Evolutionary conservation across 805 yeast genomes (phyloP).

Genomic region (Ogataea nonfermentans): DNA sequence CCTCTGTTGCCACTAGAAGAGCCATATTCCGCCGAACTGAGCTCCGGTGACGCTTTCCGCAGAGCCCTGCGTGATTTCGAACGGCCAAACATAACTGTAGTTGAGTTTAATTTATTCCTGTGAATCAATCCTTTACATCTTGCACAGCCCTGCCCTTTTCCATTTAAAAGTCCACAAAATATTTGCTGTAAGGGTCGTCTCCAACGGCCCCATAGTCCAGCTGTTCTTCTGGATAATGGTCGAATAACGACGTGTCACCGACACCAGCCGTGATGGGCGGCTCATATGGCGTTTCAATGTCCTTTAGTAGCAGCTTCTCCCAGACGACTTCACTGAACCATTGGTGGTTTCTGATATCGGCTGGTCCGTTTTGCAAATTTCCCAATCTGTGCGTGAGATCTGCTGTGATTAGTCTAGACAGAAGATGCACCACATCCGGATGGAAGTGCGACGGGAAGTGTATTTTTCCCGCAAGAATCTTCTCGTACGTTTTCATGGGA

Average conservation of each 20-base stretch:
- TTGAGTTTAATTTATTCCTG: too few species aligned
- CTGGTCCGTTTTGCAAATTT: slow-evolving; percentile 56
- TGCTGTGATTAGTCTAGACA: slow-evolving; percentile 51
- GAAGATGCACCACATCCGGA: slow-evolving; percentile 52
- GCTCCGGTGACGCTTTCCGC: not conserved
- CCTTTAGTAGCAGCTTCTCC: slow-evolving; percentile 55
- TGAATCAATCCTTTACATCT: not conserved
- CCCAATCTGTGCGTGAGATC: slow-evolving; percentile 58
- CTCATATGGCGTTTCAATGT: slow-evolving; percentile 63
- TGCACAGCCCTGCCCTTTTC: slow-evolving; percentile 5
- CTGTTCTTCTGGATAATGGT: slow-evolving; percentile 76
- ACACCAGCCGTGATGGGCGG: slow-evolving; percentile 65
- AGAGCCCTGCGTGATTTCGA: slow-evolving; percentile 11
- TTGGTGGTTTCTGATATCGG: slow-evolving; percentile 54
- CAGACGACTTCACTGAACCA: slow-evolving; percentile 64
- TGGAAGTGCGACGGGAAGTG: slow-evolving; percentile 56
- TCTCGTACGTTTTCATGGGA: slow-evolving; percentile 64
- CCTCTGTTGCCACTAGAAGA: slow-evolving; percentile 6
- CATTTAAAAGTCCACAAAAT: slow-evolving; percentile 31
- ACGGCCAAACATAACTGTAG: slow-evolving; percentile 7
- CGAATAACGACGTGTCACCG: slow-evolving; percentile 61
- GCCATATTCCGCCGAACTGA: slow-evolving; percentile 5
- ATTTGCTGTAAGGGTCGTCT: slow-evolving; percentile 36
- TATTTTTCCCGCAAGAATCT: slow-evolving; percentile 53
- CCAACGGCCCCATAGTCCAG: slow-evolving; percentile 78